Percentiles rank a stretch among this genome's conserved stretches.
These are phyloP conservation scores for Barnettozyma vustinii DNA, from an alignment of 805 yeast genomes.

Conservation along the genomic window DNA sequence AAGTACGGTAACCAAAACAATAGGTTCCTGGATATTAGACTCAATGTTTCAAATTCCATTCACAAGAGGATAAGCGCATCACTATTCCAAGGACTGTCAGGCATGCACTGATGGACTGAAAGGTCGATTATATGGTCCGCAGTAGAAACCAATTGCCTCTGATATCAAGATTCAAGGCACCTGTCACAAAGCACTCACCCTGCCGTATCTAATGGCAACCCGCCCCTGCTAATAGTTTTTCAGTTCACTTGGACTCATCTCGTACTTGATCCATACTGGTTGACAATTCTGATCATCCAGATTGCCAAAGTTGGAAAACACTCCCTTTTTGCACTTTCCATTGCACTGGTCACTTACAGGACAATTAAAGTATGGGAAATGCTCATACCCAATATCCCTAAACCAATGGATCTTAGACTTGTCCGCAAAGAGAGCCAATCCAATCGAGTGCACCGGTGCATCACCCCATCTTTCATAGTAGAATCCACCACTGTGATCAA, in stretches of 20 bases:
- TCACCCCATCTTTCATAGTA: conserved; percentile 94
- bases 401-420: conserved; percentile 76
- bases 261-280: conserved; percentile 58
- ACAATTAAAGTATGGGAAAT: conserved; percentile 71
- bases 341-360: conserved; percentile 53
- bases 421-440: conserved; percentile 66
- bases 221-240: conserved; percentile 20
- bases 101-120: too few species aligned
- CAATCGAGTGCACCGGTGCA: conserved; percentile 84
- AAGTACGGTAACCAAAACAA: too few species aligned
- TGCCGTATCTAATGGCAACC: too few species aligned
- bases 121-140: too few species aligned
- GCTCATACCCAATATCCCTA: conserved; percentile 75
- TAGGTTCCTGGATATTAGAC: too few species aligned
- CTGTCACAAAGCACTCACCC: too few species aligned
- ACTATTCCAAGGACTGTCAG: too few species aligned
- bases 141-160: too few species aligned
- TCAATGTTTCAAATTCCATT: too few species aligned
- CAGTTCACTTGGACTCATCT: conserved; percentile 29
- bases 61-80: too few species aligned
- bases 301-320: conserved; percentile 46
- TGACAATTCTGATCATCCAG: conserved; percentile 69
- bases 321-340: conserved; percentile 46
- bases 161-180: too few species aligned
- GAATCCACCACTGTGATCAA: conserved; percentile 73